Evolutionary conservation across 768 basidiomycete species (phyloP), one percentile per base, ranked within the genome.

Genomic region (Psilocybe cyanescens): DNA sequence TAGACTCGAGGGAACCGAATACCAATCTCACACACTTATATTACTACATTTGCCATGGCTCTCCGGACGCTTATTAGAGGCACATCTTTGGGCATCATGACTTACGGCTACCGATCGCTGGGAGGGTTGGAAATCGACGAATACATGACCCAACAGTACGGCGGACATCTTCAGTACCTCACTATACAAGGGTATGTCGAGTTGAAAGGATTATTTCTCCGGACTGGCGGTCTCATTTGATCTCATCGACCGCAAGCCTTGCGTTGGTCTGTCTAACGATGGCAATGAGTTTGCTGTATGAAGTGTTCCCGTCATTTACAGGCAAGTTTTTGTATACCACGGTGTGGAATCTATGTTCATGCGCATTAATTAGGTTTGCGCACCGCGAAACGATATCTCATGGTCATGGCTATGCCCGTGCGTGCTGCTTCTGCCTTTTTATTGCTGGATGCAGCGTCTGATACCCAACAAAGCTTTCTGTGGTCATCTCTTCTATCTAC

Each of bases 171-270:
- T 50, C 88, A 89, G 70, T 94, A 84, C 68, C 75, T 94, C 57
- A 95, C 93, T 0, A 90, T 93, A 65, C 86, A 91, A 73, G 90
- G 90, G 91, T 87, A 62, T 17, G 81, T 68, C 7, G 24, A 47
- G 4, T 17, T 14, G 24, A 24, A 11, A 47, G 33, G 4, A 11
- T 8, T 7, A 28, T 49, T 24, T 7, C 17, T n/a, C 35, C n/a
- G 24, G 24, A 24, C 2, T 24, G 24, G 24, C 4, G 8, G 16
- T 35, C 28, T 50, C 58, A 57, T 41, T 41, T 30, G 33, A 16
- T 28, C 33, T 47, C 29, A 29, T 6, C 28, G 8, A 30, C 14
- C 30, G 31, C 54, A 46, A 81, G 80, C 29, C 73, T 82, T 19
- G 70, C 65, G 46, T 56, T 81, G 6, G 74, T 77, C 11, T 75